A percentile compares a stretch with the other conserved stretches of the same genome.
These are phyloP conservation scores for Pleurotus djamor DNA, from an alignment of 768 basidiomycete genomes.

Conservation along the genomic window DNA sequence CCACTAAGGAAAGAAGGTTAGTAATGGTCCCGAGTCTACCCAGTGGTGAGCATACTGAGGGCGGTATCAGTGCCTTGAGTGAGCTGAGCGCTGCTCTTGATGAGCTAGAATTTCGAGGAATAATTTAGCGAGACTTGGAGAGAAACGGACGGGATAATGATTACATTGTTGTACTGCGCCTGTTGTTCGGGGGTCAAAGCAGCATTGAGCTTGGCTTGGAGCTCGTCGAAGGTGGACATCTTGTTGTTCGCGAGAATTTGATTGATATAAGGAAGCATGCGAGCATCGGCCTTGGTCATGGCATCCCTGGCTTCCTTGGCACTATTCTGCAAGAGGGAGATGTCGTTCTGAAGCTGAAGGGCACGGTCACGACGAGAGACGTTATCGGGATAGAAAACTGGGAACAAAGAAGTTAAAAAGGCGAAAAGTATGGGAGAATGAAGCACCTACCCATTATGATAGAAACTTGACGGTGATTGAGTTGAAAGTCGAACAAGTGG, in stretches of 20 bases:
- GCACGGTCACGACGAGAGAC: conserved; percentile 1
- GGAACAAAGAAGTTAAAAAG: neutral
- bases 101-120: neutral
- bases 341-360: conserved; percentile 4
- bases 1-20: neutral
- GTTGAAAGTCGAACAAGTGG: too few species aligned
- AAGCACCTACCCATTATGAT: neutral
- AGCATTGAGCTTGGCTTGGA: neutral
- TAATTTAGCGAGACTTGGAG: neutral
- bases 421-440: neutral
- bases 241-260: neutral
- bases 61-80: neutral
- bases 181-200: conserved; percentile 1
- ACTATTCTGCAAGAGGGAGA: neutral
- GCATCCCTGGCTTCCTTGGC: neutral
- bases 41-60: neutral
- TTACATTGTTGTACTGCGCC: conserved; percentile 1
- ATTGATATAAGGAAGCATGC: conserved; percentile 5
- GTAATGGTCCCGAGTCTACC: neutral
- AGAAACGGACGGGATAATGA: neutral
- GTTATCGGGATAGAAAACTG: conserved; percentile 5
- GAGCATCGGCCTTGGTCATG: neutral
- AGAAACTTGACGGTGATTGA: too few species aligned
- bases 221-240: neutral
- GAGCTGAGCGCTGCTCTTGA: neutral